Evolutionary conservation across 768 basidiomycete genomes (phyloP).

Genomic region (Russula emetica): DNA sequence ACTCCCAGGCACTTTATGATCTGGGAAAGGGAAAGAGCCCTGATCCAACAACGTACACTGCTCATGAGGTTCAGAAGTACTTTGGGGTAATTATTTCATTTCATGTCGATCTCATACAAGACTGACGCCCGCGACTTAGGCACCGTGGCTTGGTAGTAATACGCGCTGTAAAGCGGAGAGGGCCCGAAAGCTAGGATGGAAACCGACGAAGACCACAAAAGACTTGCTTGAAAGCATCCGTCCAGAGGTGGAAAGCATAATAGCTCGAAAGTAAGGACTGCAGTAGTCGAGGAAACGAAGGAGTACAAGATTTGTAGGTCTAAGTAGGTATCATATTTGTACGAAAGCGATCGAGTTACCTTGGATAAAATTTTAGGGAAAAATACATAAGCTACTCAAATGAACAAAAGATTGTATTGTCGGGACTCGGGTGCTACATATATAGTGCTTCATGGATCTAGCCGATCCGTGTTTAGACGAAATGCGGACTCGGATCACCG

Average conservation of each 20-base stretch:
- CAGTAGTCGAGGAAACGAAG: not conserved
- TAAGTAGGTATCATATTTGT: not conserved
- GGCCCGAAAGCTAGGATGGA: constrained; percentile 48
- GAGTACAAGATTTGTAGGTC: not conserved
- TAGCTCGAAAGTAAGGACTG: constrained; percentile 11
- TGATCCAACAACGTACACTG: constrained; percentile 44
- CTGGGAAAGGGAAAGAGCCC: constrained; percentile 34
- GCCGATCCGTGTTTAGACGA: too few species aligned
- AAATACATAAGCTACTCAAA: too few species aligned
- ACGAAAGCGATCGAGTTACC: not conserved
- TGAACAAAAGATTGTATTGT: too few species aligned
- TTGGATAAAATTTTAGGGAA: too few species aligned
- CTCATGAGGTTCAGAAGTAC: constrained; percentile 41
- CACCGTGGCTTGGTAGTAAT: constrained; percentile 33
- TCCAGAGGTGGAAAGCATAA: constrained; percentile 39
- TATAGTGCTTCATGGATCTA: too few species aligned
- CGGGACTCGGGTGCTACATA: too few species aligned
- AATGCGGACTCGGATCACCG: too few species aligned
- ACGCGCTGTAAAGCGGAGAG: constrained; percentile 44
- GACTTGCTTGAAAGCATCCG: constrained; percentile 50
- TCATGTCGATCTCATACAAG: not conserved
- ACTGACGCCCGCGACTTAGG: constrained; percentile 21
- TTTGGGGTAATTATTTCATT: constrained; percentile 30
- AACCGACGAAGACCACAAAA: constrained; percentile 44
- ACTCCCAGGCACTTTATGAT: constrained; percentile 37